These are phyloP conservation scores for Penicillium sp. DNA, from an alignment of 2,329 filamentous ascomycete genomes.

Conservation along the genomic window DNA sequence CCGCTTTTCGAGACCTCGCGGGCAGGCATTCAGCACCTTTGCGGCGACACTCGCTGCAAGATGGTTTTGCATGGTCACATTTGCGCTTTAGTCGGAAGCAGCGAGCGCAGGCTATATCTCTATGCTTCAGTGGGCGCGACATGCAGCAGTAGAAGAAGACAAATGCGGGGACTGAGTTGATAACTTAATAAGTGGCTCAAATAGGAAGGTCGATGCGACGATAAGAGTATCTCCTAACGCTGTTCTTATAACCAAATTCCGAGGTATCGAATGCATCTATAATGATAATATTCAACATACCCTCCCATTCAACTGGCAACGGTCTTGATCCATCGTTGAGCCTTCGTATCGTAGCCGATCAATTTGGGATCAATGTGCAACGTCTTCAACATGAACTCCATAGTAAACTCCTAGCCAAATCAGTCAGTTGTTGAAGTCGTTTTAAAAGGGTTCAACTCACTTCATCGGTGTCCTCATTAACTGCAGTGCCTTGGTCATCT, in stretches of 20 bases:
- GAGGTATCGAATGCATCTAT: background rate
- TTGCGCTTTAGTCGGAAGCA: conserved; percentile 32
- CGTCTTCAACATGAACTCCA: conserved; percentile 68
- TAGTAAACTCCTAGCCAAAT: conserved; percentile 60
- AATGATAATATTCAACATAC: background rate
- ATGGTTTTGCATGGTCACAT: conserved; percentile 31
- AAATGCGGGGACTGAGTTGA: conserved; percentile 19
- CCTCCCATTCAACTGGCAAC: background rate
- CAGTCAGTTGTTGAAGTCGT: background rate
- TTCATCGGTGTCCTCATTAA: conserved; percentile 34
- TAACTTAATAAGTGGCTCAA: conserved; percentile 1
- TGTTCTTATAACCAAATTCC: background rate
- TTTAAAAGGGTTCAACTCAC: conserved; percentile 8
- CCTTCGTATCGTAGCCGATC: conserved; percentile 63
- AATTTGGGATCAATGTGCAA: conserved; percentile 63
- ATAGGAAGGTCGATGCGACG: conserved; percentile 17
- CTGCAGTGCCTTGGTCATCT: conserved; percentile 36
- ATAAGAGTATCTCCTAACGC: background rate
- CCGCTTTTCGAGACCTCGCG: conserved; percentile 24
- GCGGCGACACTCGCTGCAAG: conserved; percentile 30
- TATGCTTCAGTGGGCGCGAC: conserved; percentile 25
- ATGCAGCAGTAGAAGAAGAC: conserved; percentile 15
- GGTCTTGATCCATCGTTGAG: conserved; percentile 56
- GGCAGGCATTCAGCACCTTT: conserved; percentile 31
- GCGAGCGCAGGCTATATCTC: conserved; percentile 29